Evolutionary conservation across 2,329 filamentous ascomycete genomes (phyloP), one percentile per base, ranked within the genome.

Genomic region (Coleophoma eucalyptorum): DNA sequence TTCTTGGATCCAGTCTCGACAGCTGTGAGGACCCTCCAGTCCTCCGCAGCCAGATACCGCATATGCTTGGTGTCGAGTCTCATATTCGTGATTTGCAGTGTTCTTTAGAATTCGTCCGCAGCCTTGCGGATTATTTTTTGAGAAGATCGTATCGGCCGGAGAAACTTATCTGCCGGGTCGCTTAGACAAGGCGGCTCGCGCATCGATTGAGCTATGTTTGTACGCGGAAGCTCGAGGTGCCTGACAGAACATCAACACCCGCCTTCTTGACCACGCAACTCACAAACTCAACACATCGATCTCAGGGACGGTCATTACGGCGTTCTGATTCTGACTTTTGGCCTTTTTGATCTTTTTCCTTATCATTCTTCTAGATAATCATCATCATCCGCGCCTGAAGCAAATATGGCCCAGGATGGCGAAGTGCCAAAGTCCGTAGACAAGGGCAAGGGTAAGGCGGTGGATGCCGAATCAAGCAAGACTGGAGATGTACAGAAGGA

Each of bases 381-480:
- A 46, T 31, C 50, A 44, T 21, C 46, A 41, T 50, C 44, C 43
- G 33, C 51, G 32, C 49, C 52, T 55, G 55, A 58, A 60, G 61
- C 60, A 70, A 79, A 72, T 74, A 96, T 97, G 94, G 92, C 92
- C 75, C 89, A 96, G 79, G 90, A 95, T 74, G 90, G 87, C 76
- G 89, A 96, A 75, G 81, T 86, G 79, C 80, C 88, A 71, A 89
- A 88, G 73, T 77, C 87, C 69, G 81, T 84, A 70, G 90, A 96
- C 74, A 97, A 97, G 81, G 92, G 91, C 74, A 99, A 99, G 80
- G 93, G 84, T 69, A 99, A 97, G 79, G 90, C 86, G 57, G 79
- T 85, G 55, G 86, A 90, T 53, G 60, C 59, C 52, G 81, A 82
- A 63, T 76, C 81, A 54, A 83, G 84, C 66, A 83, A 88, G 64